Evolutionary conservation across 257 asterid species (phyloP).

Genomic region (Thymus mandschuricus): DNA sequence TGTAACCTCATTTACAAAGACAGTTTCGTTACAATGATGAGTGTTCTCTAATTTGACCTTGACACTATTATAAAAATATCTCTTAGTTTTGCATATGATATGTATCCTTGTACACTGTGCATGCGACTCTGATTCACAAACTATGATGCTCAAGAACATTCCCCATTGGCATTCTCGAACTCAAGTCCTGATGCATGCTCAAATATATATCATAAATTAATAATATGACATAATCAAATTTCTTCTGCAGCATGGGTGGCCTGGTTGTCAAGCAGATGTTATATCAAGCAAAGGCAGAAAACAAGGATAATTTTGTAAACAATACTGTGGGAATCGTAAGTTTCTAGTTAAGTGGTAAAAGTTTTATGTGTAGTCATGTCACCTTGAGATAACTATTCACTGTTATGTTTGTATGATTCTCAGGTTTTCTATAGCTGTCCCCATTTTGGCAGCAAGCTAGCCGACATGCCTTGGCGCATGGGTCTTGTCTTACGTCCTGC

Average conservation of each 20-base stretch:
- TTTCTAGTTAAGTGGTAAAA: slow-evolving; percentile 26
- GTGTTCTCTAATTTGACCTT: not conserved
- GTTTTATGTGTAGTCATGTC: slow-evolving; percentile 18
- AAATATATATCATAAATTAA: not conserved
- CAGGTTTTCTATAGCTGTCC: slow-evolving; percentile 99
- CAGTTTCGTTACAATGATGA: slow-evolving; percentile 10
- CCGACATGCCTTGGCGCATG: slow-evolving; percentile 99
- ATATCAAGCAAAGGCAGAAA: slow-evolving; percentile 79
- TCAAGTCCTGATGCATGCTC: too few species aligned
- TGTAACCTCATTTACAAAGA: slow-evolving; percentile 9
- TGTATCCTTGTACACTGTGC: slow-evolving; percentile 1
- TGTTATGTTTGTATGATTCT: slow-evolving; percentile 26
- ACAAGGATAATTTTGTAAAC: slow-evolving; percentile 74
- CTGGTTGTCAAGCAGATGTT: slow-evolving; percentile 98
- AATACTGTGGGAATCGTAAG: slow-evolving; percentile 91
- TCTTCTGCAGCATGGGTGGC: slow-evolving; percentile 92
- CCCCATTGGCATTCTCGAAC: too few species aligned
- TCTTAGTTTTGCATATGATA: not conserved
- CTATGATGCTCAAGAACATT: too few species aligned
- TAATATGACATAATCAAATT: slow-evolving; percentile 25
- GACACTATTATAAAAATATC: slow-evolving; percentile 14
- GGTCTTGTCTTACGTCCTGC: slow-evolving; percentile 99
- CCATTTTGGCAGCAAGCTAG: slow-evolving; percentile 98
- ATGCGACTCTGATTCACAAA: not conserved
- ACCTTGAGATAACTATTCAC: slow-evolving; percentile 18